Base-by-base conservation (phyloP, 139 green algal species). In the Axilococcus clingmanii region DNA sequence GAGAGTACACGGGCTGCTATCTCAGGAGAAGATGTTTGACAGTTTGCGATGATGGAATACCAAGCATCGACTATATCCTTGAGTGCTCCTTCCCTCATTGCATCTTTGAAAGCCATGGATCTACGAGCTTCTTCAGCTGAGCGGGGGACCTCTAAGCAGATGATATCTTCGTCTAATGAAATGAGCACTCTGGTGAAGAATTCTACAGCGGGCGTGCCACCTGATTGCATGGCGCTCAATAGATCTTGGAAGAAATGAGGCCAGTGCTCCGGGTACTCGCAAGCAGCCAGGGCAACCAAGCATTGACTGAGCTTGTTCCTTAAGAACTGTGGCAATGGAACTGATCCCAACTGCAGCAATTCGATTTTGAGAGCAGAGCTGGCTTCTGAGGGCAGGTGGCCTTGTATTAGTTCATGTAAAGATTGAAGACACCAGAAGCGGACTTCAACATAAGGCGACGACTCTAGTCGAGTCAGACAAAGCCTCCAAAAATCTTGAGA, bases 361-460 rank as follows among this genome's bases (percentile, higher is more conserved):
- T 30, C 12, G 9, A 19, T 44, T 27, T 46, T 46, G 40, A 7
- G 3, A 48, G 40, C 40, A 44, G 23, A 19, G 29, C 19, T 5
- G 7, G 19, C 19, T 48, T 48, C 22, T 27, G 12, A 29, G 7
- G 20, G 12, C 20, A n/a, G 8, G 19, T 24, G 12, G 54, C 54
- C 17, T 24, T 15, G 30, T n/a, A 56, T 3, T 30, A 92, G 70
- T 78, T 91, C 83, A 27, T 89, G 78, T 33, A 97, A 64, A 20
- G 79, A 82, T 42, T 96, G 84, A 28, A 96, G 61, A 71, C 91
- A 97, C 91, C 91, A 98, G 64, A 98, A 98, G 34, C 80, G 79
- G 38, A 97, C 89, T 65, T 97, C 91, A 20, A 52, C 32, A 57
- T 89, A 88, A 12, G 27, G 2, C 2, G 70, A 86, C 12, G 47